phyloP scores from a whole-genome alignment of 805 yeast species.

The Candida lessepsii region DNA sequence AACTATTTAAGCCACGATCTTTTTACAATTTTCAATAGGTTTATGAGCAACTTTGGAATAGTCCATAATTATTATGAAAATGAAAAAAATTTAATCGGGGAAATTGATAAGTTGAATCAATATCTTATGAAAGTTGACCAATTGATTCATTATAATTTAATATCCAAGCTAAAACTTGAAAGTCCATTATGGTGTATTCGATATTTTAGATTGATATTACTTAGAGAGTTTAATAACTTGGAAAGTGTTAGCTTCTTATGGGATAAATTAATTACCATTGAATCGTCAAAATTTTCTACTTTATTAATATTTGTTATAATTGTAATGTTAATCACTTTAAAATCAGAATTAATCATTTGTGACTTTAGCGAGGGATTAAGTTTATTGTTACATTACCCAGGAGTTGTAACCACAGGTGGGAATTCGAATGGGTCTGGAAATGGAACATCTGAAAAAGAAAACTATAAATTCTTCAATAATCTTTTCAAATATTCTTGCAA shows the following conservation, averaged over 20 bases:
- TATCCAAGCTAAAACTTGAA: conserved; percentile 45
- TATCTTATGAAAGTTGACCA: conserved; percentile 51
- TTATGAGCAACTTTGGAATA: conserved; percentile 42
- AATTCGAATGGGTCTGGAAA: conserved; percentile 13
- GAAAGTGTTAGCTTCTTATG: conserved; percentile 39
- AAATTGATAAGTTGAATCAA: conserved; percentile 49
- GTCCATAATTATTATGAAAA: conserved; percentile 35
- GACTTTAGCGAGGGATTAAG: conserved; percentile 54
- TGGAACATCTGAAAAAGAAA: conserved; percentile 2
- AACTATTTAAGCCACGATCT: conserved; percentile 42
- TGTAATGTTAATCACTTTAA: conserved; percentile 44
- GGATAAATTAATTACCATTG: conserved; percentile 47
- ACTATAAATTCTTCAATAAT: conserved; percentile 21
- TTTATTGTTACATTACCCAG: conserved; percentile 50
- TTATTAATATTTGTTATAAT: conserved; percentile 43
- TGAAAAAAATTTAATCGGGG: conserved; percentile 42
- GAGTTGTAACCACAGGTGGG: background rate
- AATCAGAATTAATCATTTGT: conserved; percentile 42
- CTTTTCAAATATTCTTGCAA: conserved; percentile 35
- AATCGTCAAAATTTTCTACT: conserved; percentile 26
- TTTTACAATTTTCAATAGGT: conserved; percentile 42
- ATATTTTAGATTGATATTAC: conserved; percentile 45
- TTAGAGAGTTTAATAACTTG: conserved; percentile 43
- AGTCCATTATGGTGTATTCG: conserved; percentile 57
- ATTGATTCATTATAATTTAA: conserved; percentile 43